Percentiles rank a stretch among this genome's conserved stretches.
phyloP scores from a whole-genome alignment of 805 yeast genomes.

The Ogataea pini region DNA sequence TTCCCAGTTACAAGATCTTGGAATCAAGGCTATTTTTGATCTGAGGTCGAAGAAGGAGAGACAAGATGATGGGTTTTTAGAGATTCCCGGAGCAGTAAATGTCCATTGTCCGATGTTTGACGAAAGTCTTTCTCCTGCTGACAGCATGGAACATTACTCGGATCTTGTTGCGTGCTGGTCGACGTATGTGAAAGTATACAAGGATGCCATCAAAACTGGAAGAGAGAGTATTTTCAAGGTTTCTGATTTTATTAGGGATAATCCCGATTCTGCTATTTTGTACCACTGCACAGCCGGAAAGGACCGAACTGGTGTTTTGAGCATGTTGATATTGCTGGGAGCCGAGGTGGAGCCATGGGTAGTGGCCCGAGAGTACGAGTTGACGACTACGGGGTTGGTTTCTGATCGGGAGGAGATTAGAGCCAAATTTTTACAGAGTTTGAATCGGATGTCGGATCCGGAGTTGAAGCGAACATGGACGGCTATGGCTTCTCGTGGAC shows the following conservation, averaged over 20 bases:
- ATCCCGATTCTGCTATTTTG: constrained; percentile 51
- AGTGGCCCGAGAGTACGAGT: constrained; percentile 73
- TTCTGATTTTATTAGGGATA: constrained; percentile 56
- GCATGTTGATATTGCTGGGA: constrained; percentile 64
- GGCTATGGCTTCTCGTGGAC: constrained; percentile 36
- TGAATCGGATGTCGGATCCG: constrained; percentile 26
- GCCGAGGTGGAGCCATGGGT: constrained; percentile 66
- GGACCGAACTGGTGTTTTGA: constrained; percentile 77
- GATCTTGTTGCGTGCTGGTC: constrained; percentile 58
- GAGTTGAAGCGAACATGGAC: constrained; percentile 26
- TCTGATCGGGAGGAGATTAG: constrained; percentile 48
- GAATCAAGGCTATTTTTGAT: constrained; percentile 62
- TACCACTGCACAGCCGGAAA: constrained; percentile 87
- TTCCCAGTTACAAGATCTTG: constrained; percentile 40
- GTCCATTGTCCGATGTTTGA: constrained; percentile 59
- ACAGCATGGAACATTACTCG: constrained; percentile 55
- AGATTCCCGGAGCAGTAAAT: constrained; percentile 47
- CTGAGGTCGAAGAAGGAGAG: constrained; percentile 64
- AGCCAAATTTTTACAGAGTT: constrained; percentile 36
- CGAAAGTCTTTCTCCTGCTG: constrained; percentile 63
- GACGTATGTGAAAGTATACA: constrained; percentile 65
- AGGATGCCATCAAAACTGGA: constrained; percentile 55
- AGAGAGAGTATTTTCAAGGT: constrained; percentile 47
- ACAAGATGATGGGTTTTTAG: constrained; percentile 45
- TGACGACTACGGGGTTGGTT: constrained; percentile 63